Evolutionary conservation across 495 filamentous ascomycete genomes (phyloP), one percentile per base, ranked within the genome.

Genomic region (Talaromyces wortmannii): DNA sequence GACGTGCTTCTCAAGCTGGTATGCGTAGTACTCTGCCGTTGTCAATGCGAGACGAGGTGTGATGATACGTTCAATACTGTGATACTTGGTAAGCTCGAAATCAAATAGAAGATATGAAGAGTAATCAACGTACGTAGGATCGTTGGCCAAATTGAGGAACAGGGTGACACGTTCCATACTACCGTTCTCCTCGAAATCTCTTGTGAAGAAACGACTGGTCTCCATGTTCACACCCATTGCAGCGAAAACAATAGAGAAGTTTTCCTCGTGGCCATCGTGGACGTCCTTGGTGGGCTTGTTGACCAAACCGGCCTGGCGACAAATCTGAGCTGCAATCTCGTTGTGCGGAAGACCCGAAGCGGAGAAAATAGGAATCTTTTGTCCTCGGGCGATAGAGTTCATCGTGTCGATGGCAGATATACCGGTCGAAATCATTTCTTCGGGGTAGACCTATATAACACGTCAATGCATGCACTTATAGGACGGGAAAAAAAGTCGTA

Each of bases 171-270:
- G 88, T 76, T 96, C 95, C 83, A 99, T 87, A 76, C 89, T 94
- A 50, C 95, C 95, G 70, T 99, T 99, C 83, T 97, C 92, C 73
- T 99, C 95, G 63, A 99, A 99, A 63, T 99, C 95, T 56, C 89
- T 83, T 8, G 92, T 97, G 79, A 99, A 99, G 83, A 97, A 99
- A 56, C 92, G 87, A 67, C 87, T 89, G 13, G 95, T 99, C 71
- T 99, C 95, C 85, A 97, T 85, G 77, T 99, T 99, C 59, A 99
- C 95, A 90, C 95, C 95, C 95, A 99, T 99, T 59, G 95, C 95
- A 60, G 90, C 95, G 68, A 99, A 97, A 16, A 97, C 95, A 61
- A 97, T 97, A 12, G 90, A 95, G 82, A 99, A 99, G 77, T 99
- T 97, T 67, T 99, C 95, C 61, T 97, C 91, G 73, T 97, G 94